These are phyloP conservation scores for Camellia granthamiana DNA, from an alignment of 148 eudicot genomes.

Conservation along the genomic window DNA sequence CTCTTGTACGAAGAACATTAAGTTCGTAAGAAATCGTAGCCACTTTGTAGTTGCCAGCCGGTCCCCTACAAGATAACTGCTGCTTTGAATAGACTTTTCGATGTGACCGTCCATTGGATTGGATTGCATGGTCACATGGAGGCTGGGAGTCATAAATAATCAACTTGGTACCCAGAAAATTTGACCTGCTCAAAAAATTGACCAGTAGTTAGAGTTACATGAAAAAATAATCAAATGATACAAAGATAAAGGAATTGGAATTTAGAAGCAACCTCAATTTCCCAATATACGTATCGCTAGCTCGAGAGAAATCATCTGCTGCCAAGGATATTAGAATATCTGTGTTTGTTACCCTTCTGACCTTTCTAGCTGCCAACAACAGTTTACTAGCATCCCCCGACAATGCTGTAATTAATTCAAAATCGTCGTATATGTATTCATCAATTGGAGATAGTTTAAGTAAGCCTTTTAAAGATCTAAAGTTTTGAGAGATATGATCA, in stretches of 20 bases:
- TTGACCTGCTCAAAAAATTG: conserved; percentile 34
- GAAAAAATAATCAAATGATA: conserved; percentile 12
- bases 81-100: conserved; percentile 21
- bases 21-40: conserved; percentile 46
- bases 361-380: conserved; percentile 43
- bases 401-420: conserved; percentile 30
- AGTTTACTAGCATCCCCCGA: conserved; percentile 47
- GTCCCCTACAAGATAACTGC: conserved; percentile 20
- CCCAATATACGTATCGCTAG: conserved; percentile 38
- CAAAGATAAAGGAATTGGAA: conserved; percentile 2
- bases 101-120: conserved; percentile 19
- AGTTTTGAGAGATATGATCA: neutral
- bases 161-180: conserved; percentile 55
- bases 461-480: neutral
- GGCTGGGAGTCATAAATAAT: conserved; percentile 34
- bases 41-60: conserved; percentile 27
- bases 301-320: conserved; percentile 38
- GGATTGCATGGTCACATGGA: conserved; percentile 20
- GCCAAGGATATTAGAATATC: conserved; percentile 40
- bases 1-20: conserved; percentile 48
- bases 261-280: conserved; percentile 39
- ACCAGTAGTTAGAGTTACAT: neutral
- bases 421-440: neutral
- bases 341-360: conserved; percentile 41
- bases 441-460: neutral